Conservation (phyloP, 129 eudicot genomes). For the Saposhnikovia divaricata region DNA sequence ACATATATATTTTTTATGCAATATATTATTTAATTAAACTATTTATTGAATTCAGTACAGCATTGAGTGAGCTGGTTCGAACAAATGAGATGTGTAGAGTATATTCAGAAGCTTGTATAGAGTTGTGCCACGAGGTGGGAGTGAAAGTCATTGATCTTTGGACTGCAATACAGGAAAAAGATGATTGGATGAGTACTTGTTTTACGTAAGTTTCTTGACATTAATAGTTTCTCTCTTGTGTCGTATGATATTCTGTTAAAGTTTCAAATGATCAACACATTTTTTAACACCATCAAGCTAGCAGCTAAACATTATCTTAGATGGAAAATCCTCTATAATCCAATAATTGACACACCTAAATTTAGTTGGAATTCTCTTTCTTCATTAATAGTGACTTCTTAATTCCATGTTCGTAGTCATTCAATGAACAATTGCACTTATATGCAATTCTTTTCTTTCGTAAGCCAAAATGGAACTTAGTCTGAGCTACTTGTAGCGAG, state of each 20-base stretch:
- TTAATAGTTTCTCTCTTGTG: neutral
- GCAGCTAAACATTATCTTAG: neutral
- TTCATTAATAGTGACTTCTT: neutral
- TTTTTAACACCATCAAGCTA: neutral
- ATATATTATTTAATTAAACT: neutral
- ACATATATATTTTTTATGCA: neutral
- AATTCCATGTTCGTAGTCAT: neutral
- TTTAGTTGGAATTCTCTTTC: neutral
- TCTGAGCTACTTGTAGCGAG: neutral
- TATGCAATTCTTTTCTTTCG: neutral
- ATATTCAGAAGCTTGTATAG: constrained; percentile 81
- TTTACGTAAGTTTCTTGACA: constrained; percentile 58
- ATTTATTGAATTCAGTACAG: constrained; percentile 30
- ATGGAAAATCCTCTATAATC: neutral
- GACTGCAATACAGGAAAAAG: constrained; percentile 69
- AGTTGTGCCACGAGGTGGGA: constrained; percentile 64
- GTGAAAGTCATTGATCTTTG: constrained; percentile 76
- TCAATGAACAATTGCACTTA: neutral
- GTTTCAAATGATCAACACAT: neutral
- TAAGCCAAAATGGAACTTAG: neutral
- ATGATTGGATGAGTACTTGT: constrained; percentile 63
- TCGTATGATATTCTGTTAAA: neutral
- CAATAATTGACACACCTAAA: too few species aligned
- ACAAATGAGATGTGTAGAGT: constrained; percentile 74
- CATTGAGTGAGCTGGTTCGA: constrained; percentile 59